Evolutionary conservation across 2,329 filamentous ascomycete genomes (phyloP), one percentile per base, ranked within the genome.

Genomic region (Monilinia polystroma): DNA sequence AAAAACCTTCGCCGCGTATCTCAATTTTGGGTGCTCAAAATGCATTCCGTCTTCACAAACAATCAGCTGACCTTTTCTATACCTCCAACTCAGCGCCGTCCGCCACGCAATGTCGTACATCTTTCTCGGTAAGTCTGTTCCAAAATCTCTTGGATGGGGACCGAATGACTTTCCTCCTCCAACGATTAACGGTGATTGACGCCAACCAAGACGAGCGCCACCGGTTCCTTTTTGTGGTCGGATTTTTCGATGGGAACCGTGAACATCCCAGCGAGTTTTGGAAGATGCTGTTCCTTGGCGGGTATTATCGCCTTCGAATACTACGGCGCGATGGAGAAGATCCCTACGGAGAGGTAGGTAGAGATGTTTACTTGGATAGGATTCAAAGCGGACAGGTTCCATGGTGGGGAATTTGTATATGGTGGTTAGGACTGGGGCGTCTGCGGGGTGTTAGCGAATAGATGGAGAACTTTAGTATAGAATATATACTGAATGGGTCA

Each of bases 91-190:
- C 71, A 99, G 84, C 14, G 95, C 95, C 54, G 91, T 98, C 76
- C 95, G 87, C 92, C 92, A 98, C 12, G 95, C 95, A 73, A 96
- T 84, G 79, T 98, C 93, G 81, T 99, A 99, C 58, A 97, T 87
- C 81, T 98, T 98, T 76, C 85, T 85, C 73, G 90, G 93, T 66
- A 99, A 83, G 20, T 85, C 85, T 29, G 93, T 96, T 68, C 87
- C 86, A 76, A 99, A 99, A 80, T 98, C 92, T 77, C 95, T 86
- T 35, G 93, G 93, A 73, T 93, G 89, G 38, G 95, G 95, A n/a
- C 95, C 95, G 75, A 93, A 92, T 0, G 88, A 83, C 73, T 96
- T 94, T 79, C 93, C 94, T 79, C 95, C 95, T 71, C 95, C 95
- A 69, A 84, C 84, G 53, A 92, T 80, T 78, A 96, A 85, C 3